Conservation (phyloP, 495 filamentous ascomycete genomes). For the Hypoxylon lienhwacheense region DNA sequence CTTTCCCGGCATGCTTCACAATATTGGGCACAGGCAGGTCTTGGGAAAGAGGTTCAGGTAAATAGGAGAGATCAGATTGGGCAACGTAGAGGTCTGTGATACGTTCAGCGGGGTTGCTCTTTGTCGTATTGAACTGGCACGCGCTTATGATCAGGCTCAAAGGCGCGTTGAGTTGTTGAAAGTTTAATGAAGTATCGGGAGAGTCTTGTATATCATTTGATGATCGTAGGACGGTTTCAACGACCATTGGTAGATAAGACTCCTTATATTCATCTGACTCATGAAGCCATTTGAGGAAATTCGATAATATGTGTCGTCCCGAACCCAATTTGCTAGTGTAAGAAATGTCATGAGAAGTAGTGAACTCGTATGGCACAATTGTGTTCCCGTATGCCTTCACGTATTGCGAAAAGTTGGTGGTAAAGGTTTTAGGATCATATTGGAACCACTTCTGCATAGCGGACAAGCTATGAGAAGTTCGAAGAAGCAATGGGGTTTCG, state of each 20-base stretch:
- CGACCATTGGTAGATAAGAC: neutral
- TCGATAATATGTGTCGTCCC: neutral
- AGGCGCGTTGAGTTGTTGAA: slow-evolving; percentile 45
- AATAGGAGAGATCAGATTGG: slow-evolving; percentile 68
- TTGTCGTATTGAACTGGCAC: slow-evolving; percentile 38
- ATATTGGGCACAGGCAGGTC: slow-evolving; percentile 72
- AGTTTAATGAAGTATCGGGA: slow-evolving; percentile 5
- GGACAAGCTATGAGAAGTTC: slow-evolving; percentile 10
- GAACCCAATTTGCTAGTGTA: neutral
- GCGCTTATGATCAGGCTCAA: slow-evolving; percentile 42
- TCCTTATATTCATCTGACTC: slow-evolving; percentile 7
- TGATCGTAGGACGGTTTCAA: slow-evolving; percentile 6
- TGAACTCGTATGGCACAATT: slow-evolving; percentile 23
- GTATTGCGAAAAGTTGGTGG: slow-evolving; percentile 6
- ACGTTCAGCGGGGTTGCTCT: slow-evolving; percentile 15
- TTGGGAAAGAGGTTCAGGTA: slow-evolving; percentile 61
- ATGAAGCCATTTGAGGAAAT: slow-evolving; percentile 12
- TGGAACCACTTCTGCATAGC: slow-evolving; percentile 27
- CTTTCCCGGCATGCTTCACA: slow-evolving; percentile 62
- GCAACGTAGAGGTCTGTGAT: slow-evolving; percentile 71
- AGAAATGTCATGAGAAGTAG: neutral
- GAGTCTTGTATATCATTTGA: neutral
- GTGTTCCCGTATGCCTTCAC: slow-evolving; percentile 5
- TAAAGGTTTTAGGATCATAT: neutral
- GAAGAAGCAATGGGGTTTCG: slow-evolving; percentile 15